Percentiles rank a stretch among this genome's conserved stretches.
Conservation (phyloP, 441 rosid genomes). For the Populus hybrid region DNA sequence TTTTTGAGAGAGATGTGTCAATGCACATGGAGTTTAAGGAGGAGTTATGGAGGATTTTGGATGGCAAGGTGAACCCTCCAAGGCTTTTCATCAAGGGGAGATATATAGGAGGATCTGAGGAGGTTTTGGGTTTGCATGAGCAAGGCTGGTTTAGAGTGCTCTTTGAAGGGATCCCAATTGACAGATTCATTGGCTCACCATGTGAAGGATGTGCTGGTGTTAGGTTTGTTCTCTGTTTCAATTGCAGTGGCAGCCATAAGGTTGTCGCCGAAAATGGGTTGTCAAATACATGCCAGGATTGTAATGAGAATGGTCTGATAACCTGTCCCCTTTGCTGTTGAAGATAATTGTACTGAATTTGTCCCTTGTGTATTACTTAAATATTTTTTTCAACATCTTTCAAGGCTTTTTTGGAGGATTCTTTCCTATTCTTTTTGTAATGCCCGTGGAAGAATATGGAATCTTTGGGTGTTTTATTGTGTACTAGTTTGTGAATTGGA, state of each 20-base stretch:
- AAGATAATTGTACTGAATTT: background rate
- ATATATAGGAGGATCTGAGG: constrained; percentile 83
- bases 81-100: constrained; percentile 75
- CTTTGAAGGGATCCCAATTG: constrained; percentile 50
- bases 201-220: constrained; percentile 57
- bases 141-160: constrained; percentile 67
- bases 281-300: constrained; percentile 50
- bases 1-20: constrained; percentile 76
- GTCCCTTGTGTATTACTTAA: background rate
- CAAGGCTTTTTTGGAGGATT: background rate
- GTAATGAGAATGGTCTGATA: constrained; percentile 88
- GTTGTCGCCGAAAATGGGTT: constrained; percentile 31
- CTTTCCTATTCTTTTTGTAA: background rate
- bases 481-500: background rate
- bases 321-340: constrained; percentile 57
- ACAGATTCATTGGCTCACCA: constrained; percentile 15
- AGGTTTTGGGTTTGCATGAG: constrained; percentile 66
- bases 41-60: constrained; percentile 61
- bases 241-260: constrained; percentile 71
- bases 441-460: background rate
- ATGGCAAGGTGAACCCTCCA: constrained; percentile 57
- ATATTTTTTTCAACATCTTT: background rate
- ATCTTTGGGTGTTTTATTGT: background rate
- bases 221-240: constrained; percentile 63
- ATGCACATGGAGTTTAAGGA: constrained; percentile 70